Evolutionary conservation across 2,329 filamentous ascomycete species (phyloP).

Genomic region (Ploettnerulaceae sp.): DNA sequence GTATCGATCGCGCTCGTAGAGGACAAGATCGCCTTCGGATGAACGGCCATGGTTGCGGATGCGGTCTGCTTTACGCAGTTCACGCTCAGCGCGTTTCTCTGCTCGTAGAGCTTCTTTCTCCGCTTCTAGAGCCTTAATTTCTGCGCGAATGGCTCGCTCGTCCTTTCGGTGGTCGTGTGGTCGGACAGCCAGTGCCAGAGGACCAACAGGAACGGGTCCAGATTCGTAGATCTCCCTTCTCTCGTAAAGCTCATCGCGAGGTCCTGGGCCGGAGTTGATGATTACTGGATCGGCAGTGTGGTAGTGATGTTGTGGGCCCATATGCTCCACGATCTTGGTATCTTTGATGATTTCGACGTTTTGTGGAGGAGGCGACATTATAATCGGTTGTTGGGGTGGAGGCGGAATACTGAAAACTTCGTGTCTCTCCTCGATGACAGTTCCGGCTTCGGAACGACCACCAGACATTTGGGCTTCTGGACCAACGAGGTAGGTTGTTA

Average conservation of each 20-base stretch:
- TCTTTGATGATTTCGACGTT: slow-evolving; percentile 41
- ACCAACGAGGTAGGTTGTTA: slow-evolving; percentile 26
- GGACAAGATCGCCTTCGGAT: slow-evolving; percentile 56
- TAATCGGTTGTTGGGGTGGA: slow-evolving; percentile 14
- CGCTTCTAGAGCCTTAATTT: slow-evolving; percentile 67
- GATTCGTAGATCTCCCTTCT: slow-evolving; percentile 22
- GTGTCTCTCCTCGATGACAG: slow-evolving; percentile 45
- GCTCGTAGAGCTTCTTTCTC: slow-evolving; percentile 55
- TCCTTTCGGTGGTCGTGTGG: slow-evolving; percentile 33
- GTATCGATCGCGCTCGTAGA: slow-evolving; percentile 50
- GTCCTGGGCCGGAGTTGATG: slow-evolving; percentile 39
- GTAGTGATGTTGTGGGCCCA: slow-evolving; percentile 27
- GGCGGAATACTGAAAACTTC: slow-evolving; percentile 37
- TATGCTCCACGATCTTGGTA: slow-evolving; percentile 39
- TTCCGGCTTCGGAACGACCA: slow-evolving; percentile 44
- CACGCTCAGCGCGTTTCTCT: slow-evolving; percentile 47
- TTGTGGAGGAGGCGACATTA: slow-evolving; percentile 20
- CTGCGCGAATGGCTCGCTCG: slow-evolving; percentile 60
- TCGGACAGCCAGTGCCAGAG: slow-evolving; percentile 41
- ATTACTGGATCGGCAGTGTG: slow-evolving; percentile 38
- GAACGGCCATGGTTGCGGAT: slow-evolving; percentile 53
- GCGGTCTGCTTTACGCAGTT: slow-evolving; percentile 42
- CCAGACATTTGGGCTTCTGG: slow-evolving; percentile 33
- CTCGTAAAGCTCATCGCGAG: slow-evolving; percentile 27
- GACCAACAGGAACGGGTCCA: slow-evolving; percentile 34